Conservation (phyloP, 2,329 filamentous ascomycete genomes). For the Boeremia lycopersici region DNA sequence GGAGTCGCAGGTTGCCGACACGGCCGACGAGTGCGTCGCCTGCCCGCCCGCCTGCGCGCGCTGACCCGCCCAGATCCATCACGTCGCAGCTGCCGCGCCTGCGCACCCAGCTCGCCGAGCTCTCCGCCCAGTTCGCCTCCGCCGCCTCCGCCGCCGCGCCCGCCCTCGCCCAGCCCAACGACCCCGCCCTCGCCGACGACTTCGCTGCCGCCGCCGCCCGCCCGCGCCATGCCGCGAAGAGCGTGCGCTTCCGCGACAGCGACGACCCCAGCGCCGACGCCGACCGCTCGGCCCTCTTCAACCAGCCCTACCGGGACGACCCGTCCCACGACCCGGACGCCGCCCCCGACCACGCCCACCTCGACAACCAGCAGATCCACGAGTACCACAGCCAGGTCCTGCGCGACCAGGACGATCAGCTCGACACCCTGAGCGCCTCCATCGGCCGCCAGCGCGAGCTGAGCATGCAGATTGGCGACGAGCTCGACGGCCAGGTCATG, state of each 20-base stretch:
- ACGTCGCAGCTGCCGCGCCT: constrained; percentile 69
- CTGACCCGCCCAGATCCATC: constrained; percentile 33
- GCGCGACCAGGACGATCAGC: constrained; percentile 87
- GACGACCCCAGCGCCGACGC: constrained; percentile 51
- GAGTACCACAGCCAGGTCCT: constrained; percentile 81
- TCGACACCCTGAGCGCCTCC: constrained; percentile 84
- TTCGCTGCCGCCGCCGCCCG: constrained; percentile 48
- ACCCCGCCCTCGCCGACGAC: constrained; percentile 45
- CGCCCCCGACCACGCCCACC: constrained; percentile 58
- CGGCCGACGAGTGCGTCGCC: constrained; percentile 57
- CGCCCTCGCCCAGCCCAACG: constrained; percentile 53
- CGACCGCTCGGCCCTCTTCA: constrained; percentile 63
- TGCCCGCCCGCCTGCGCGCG: neutral
- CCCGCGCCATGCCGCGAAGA: constrained; percentile 61
- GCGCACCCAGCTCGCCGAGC: constrained; percentile 74
- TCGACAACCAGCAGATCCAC: constrained; percentile 87
- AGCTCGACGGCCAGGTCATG: constrained; percentile 87
- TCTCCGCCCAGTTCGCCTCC: constrained; percentile 76
- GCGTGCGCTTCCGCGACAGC: constrained; percentile 82
- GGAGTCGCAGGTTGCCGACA: constrained; percentile 66
- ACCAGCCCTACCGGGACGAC: constrained; percentile 71
- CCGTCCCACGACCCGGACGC: constrained; percentile 52
- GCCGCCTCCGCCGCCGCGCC: constrained; percentile 41
- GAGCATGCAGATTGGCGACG: constrained; percentile 94
- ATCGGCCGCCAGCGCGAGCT: constrained; percentile 91